Conservation (phyloP, 139 green algal genomes). For the Gonium pectorale region DNA sequence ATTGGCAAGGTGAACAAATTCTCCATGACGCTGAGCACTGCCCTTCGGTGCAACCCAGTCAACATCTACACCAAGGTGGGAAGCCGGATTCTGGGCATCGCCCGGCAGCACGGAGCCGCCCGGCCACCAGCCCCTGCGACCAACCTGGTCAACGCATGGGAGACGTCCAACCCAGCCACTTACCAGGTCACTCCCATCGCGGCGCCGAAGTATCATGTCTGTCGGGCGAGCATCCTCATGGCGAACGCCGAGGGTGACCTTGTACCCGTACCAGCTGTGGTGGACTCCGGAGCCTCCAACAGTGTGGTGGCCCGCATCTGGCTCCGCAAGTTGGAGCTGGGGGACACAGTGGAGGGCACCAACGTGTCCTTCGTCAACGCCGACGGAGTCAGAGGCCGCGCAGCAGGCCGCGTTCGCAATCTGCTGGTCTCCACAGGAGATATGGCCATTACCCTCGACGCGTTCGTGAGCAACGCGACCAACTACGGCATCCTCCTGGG, state of each 20-base stretch:
- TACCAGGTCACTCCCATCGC: no score
- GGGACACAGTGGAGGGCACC: background rate
- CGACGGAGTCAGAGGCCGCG: background rate
- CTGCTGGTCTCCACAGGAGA: background rate
- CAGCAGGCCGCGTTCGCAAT: background rate
- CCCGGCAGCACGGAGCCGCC: background rate
- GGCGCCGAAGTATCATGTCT: background rate
- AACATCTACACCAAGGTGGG: no score
- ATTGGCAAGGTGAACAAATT: background rate
- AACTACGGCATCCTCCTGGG: slow-evolving; percentile 8
- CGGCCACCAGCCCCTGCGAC: no score
- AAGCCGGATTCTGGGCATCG: background rate
- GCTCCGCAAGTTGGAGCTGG: background rate
- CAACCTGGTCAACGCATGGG: background rate
- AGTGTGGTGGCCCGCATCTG: background rate
- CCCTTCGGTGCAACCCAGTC: no score
- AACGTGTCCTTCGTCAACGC: background rate
- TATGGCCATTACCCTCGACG: background rate
- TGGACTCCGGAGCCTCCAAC: background rate
- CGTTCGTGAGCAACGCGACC: background rate
- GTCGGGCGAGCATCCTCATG: background rate
- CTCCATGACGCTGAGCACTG: background rate
- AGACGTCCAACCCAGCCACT: background rate
- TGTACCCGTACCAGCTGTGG: background rate
- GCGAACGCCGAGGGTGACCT: background rate